A percentile compares a stretch with the other conserved stretches of the same genome.
phyloP scores from a whole-genome alignment of 2,329 filamentous ascomycete species.

The Celoporthe dispersa region DNA sequence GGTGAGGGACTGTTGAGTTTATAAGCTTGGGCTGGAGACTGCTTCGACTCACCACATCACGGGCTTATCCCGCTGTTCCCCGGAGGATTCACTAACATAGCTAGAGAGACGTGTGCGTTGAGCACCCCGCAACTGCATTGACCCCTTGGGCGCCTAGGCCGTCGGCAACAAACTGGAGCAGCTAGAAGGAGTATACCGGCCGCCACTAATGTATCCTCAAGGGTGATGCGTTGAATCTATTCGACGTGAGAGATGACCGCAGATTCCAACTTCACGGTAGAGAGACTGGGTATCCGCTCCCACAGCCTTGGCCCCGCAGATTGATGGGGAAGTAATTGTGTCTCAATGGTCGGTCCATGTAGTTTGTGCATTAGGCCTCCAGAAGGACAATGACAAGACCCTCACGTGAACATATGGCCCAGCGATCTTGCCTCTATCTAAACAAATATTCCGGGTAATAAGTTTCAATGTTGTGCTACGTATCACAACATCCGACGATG shows the following conservation, averaged over 20 bases:
- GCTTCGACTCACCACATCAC: background rate
- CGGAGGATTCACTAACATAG: background rate
- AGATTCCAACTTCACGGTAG: background rate
- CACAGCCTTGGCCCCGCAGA: background rate
- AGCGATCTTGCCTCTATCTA: slow-evolving; percentile 1
- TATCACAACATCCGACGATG: background rate
- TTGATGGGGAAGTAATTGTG: background rate
- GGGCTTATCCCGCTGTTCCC: background rate
- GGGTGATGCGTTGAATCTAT: background rate
- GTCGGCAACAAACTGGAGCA: no score
- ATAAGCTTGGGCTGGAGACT: background rate
- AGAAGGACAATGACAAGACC: background rate
- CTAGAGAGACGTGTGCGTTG: background rate
- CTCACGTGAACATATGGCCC: background rate
- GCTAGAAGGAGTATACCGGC: background rate
- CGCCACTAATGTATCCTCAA: background rate
- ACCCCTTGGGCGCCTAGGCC: background rate
- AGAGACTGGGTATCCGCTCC: background rate
- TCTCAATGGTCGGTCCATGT: background rate
- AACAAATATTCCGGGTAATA: background rate
- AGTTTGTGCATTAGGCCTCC: background rate
- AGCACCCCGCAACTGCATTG: background rate
- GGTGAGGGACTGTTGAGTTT: background rate
- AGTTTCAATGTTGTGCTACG: background rate
- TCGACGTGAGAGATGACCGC: background rate